Evolutionary conservation across 768 basidiomycete species (phyloP).

Genomic region (Auriscalpium orientale): DNA sequence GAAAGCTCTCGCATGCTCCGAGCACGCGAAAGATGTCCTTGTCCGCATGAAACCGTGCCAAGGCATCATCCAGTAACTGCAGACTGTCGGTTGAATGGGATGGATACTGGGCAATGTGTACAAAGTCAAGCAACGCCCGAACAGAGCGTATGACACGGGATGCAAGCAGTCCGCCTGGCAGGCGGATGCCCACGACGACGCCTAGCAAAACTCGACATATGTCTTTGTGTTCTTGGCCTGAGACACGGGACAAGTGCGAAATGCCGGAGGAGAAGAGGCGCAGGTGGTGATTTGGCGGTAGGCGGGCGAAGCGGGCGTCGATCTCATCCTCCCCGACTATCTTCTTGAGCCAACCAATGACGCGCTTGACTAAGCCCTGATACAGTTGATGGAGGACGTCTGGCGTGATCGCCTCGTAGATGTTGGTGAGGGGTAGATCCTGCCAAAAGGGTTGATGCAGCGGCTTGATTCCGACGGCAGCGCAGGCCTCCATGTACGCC

Average conservation of each 20-base stretch:
- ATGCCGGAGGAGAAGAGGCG: slow-evolving; percentile 28
- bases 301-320: slow-evolving; percentile 22
- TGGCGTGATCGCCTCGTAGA: slow-evolving; percentile 19
- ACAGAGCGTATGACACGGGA: background rate
- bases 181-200: background rate
- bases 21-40: background rate
- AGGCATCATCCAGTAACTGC: background rate
- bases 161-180: background rate
- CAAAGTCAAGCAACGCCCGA: background rate
- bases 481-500: background rate
- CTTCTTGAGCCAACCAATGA: background rate
- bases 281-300: slow-evolving; percentile 28
- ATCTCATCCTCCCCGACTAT: slow-evolving; percentile 21
- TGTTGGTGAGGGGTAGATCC: slow-evolving; percentile 22
- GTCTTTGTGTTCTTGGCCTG: slow-evolving; percentile 35
- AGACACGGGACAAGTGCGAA: slow-evolving; percentile 26
- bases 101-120: background rate
- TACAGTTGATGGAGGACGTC: slow-evolving; percentile 29
- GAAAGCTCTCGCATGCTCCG: background rate
- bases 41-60: background rate
- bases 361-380: slow-evolving; percentile 1
- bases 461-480: background rate
- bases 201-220: slow-evolving; percentile 6
- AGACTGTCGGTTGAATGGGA: background rate
- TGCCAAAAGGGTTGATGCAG: slow-evolving; percentile 14